phyloP scores from a whole-genome alignment of 495 filamentous ascomycete species.

The Monascus purpureus region DNA sequence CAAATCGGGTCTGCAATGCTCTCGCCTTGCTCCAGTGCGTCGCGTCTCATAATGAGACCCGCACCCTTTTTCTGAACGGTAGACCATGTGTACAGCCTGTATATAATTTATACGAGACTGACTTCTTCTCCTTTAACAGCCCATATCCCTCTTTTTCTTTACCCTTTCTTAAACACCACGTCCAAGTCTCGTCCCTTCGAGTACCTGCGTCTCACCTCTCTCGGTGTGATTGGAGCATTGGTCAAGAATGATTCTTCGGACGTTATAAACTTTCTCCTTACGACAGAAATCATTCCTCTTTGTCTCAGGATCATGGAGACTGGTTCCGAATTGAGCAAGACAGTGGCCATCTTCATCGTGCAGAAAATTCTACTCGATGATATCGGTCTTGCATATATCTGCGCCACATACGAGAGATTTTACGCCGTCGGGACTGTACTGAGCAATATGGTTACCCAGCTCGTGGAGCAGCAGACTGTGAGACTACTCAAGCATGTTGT shows the following conservation, averaged over 20 bases:
- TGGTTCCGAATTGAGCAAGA: conserved; percentile 95
- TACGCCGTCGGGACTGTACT: conserved; percentile 96
- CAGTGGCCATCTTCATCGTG: conserved; percentile 99
- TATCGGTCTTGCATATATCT: conserved; percentile 95
- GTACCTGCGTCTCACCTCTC: conserved; percentile 89
- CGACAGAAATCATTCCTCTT: conserved; percentile 96
- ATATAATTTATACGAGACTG: conserved; percentile 3
- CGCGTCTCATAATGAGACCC: conserved; percentile 92
- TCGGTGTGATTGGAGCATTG: conserved; percentile 94
- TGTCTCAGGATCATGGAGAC: conserved; percentile 99
- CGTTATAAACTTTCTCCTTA: conserved; percentile 97
- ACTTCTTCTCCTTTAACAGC: conserved; percentile 33
- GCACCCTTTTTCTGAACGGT: conserved; percentile 87
- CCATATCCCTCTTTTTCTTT: conserved; percentile 97
- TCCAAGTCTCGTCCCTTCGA: conserved; percentile 98
- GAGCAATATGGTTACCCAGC: conserved; percentile 95
- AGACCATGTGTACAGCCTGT: conserved; percentile 9
- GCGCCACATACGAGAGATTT: conserved; percentile 98
- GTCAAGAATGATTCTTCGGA: conserved; percentile 99
- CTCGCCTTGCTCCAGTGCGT: conserved; percentile 95
- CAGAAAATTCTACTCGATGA: conserved; percentile 98
- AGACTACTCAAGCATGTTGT: conserved; percentile 95
- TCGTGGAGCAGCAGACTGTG: conserved; percentile 96
- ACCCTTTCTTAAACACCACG: conserved; percentile 97
- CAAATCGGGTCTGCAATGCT: conserved; percentile 95